Evolutionary conservation across 2,329 filamentous ascomycete genomes (phyloP).

Genomic region (Ophiostoma perfectum): DNA sequence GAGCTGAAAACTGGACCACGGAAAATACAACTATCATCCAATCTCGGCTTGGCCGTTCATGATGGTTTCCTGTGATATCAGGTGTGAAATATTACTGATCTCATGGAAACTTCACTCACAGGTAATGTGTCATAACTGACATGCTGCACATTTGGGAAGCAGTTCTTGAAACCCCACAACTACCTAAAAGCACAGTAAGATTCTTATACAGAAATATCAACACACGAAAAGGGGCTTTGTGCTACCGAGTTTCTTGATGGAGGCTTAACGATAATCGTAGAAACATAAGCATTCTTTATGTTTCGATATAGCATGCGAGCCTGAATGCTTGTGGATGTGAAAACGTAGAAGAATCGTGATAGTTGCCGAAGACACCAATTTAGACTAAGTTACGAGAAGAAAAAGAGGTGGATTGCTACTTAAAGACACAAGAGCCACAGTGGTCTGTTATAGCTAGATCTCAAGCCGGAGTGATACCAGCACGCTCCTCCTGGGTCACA

Average conservation of each 20-base stretch:
- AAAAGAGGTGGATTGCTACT: too few relatives aligned
- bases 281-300: too few relatives aligned
- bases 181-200: background rate
- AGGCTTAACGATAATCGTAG: too few relatives aligned
- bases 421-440: too few relatives aligned
- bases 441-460: too few relatives aligned
- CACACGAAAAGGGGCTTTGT: background rate
- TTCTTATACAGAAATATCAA: background rate
- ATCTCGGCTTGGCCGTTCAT: background rate
- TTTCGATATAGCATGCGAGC: too few relatives aligned
- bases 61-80: too few relatives aligned
- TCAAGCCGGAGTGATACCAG: background rate
- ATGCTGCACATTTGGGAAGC: background rate
- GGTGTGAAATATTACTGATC: background rate
- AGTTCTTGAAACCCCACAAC: background rate
- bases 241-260: background rate
- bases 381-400: too few relatives aligned
- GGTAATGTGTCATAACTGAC: background rate
- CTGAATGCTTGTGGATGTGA: too few relatives aligned
- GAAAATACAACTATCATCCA: background rate
- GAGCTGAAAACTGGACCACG: too few relatives aligned
- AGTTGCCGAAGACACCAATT: too few relatives aligned
- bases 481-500: constrained; percentile 24
- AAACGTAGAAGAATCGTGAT: too few relatives aligned
- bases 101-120: background rate